Evolutionary conservation across 805 yeast genomes (phyloP), one percentile per base, ranked within the genome.

Genomic region (Blastobotrys chiropterorum): DNA sequence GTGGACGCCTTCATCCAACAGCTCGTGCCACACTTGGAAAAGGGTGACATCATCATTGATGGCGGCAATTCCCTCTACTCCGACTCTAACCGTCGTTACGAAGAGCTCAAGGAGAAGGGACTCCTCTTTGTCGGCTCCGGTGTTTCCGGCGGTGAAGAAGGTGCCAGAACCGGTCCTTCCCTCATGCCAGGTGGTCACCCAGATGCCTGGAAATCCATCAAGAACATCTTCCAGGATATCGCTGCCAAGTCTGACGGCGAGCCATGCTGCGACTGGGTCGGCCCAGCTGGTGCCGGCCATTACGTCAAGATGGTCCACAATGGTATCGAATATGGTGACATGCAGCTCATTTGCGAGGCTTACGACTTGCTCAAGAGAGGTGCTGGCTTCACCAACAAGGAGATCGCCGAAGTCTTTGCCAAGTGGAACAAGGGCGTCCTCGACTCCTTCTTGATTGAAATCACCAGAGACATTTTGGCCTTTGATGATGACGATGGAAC

Each of bases 11-110:
- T 92, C 75, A 94, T 92, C 70, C 79, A 81, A 61, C 92, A 87
- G 75, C 78, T 94, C 68, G 72, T 87, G 64, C 97, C 97, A 67
- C 79, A 81, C 78, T 80, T 94, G 74, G 99, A 92, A 72, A 77
- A 87, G 74, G 98, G 95, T 62, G 99, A 92, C 74, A 94, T 92
- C 79, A 88, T 92, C 82, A 94, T 92, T 67, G 99, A 92, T 69
- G 99, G 99, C 78, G 99, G 99, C 80, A 92, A 92, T 89, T 94
- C 98, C 45, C 97, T 92, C 76, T 92, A 85, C 94, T 97, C 97
- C 73, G 99, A 92, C 77, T 73, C 97, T 56, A 90, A 90, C 86
- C 90, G 98, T 78, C 88, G 99, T 76, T 89, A 75, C 79, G 92
- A 80, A 54, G 96, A 90, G 70, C 81, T 92, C 71, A 82, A 85